Percentiles rank a stretch among this genome's conserved stretches.
These are phyloP conservation scores for Neofusicoccum sp. DNA, from an alignment of 2,329 filamentous ascomycete genomes.

Conservation along the genomic window DNA sequence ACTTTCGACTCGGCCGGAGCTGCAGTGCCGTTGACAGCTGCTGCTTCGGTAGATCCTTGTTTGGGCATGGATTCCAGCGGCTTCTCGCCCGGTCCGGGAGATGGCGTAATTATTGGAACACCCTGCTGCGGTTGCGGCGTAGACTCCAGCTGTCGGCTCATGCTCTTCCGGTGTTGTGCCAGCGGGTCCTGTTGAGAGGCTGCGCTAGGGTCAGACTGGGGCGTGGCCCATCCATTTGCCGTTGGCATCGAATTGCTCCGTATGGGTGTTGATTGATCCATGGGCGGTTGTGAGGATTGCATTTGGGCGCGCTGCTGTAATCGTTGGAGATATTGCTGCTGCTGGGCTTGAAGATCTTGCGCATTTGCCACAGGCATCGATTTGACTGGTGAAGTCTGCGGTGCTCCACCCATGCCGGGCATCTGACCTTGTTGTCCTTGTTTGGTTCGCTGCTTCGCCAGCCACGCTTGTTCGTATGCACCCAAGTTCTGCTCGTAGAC, in stretches of 20 bases:
- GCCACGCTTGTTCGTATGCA: slow-evolving; percentile 74
- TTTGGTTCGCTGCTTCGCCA: slow-evolving; percentile 54
- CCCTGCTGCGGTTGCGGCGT: slow-evolving; percentile 35
- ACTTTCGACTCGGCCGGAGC: slow-evolving; percentile 22
- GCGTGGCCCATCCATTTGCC: slow-evolving; percentile 51
- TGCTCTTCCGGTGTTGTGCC: slow-evolving; percentile 38
- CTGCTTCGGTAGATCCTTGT: slow-evolving; percentile 21
- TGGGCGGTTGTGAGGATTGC: slow-evolving; percentile 14
- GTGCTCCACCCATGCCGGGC: slow-evolving; percentile 34
- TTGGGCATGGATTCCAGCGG: slow-evolving; percentile 25
- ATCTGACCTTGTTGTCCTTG: slow-evolving; percentile 39
- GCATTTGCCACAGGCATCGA: slow-evolving; percentile 31
- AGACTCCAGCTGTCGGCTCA: slow-evolving; percentile 40
- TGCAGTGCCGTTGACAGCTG: slow-evolving; percentile 26
- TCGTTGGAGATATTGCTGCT: slow-evolving; percentile 28
- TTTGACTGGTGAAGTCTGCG: slow-evolving; percentile 39
- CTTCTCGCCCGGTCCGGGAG: slow-evolving; percentile 33
- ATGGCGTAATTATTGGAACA: slow-evolving; percentile 29
- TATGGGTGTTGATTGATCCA: slow-evolving; percentile 16
- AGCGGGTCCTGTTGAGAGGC: slow-evolving; percentile 22
- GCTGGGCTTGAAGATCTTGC: slow-evolving; percentile 54
- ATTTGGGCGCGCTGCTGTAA: slow-evolving; percentile 17
- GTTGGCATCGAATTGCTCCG: slow-evolving; percentile 22
- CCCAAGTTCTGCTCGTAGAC: slow-evolving; percentile 76
- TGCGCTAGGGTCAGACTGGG: slow-evolving; percentile 39